A percentile compares a stretch with the other conserved stretches of the same genome.
Conservation (phyloP, 257 asterid species). For the Solanum bulbocastanum region DNA sequence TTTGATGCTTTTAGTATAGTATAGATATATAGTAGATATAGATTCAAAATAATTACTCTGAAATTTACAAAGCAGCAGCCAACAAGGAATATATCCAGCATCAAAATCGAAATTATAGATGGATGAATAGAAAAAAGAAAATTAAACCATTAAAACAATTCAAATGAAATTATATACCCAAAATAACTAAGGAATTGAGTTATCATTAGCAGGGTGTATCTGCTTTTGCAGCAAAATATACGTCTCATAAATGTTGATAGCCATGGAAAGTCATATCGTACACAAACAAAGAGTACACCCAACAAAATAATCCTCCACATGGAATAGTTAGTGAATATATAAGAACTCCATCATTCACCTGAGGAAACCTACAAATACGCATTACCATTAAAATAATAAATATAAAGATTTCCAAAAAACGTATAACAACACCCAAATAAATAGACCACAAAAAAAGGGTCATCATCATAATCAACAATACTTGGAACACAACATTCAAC, state of each 20-base stretch:
- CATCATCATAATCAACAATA: background rate
- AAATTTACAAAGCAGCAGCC: no score
- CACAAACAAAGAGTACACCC: background rate
- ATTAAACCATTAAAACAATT: no score
- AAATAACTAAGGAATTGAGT: background rate
- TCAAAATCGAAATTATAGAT: no score
- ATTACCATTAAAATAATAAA: no score
- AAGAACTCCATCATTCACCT: background rate
- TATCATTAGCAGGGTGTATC: background rate
- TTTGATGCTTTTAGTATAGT: no score
- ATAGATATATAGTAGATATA: no score
- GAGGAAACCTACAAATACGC: background rate
- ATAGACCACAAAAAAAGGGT: background rate
- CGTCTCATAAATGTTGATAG: background rate
- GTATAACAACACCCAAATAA: background rate
- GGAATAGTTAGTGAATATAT: background rate
- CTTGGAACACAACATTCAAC: background rate
- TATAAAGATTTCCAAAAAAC: background rate
- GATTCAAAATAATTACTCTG: no score
- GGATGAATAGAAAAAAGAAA: no score
- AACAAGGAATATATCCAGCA: no score
- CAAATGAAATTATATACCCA: no score
- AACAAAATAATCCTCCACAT: background rate
- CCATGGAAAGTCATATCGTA: background rate
- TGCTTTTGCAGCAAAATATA: background rate